Base-by-base conservation (phyloP, 345 rosid genomes). In the Excoecaria agallocha region DNA sequence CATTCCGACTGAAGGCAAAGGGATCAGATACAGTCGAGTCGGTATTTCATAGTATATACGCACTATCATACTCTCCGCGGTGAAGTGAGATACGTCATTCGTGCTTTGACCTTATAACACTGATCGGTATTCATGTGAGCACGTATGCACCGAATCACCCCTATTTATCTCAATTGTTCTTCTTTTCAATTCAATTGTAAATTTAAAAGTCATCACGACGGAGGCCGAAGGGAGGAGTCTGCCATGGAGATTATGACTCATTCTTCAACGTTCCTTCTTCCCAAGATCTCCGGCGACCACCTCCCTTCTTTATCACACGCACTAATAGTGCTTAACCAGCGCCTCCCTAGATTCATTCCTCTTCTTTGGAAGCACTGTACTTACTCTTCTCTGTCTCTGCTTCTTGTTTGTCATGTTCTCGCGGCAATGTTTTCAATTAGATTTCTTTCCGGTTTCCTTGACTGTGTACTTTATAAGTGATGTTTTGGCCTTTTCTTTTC, bases 311-410 rank as follows among this genome's bases (percentile, higher is more conserved):
- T 63, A 41, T 80, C 81, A 20, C 91, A 88, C 86, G 89, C 92
- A 5, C 89, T 93, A 19, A 77, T 93, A 63, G 71, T 90, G 30
- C 96, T 93, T 39, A 96, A 96, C 79, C 99, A 88, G 73, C 81
- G 59, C 75, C 87, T 90, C 39, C 97, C 93, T 0, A 78, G 80
- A 75, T 91, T 91, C 83, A 79, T 91, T 85, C 96, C 95, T 73
- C 88, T 88, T 64, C 90, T 96, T 59, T 93, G 99, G 99, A 55
- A 81, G 63, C 97, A 88, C 83, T 92, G 97, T 95, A 82, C 76
- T 46, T 69, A 3, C 0, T 58, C 39, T 30, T 55, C 17, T 37
- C 73, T n/a, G 20, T 30, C 43, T 38, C 13, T 30, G 12, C 19
- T 11, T 64, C 59, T 79, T 25, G 6, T 19, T 16, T 38, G 68